Evolutionary conservation across 2,329 filamentous ascomycete genomes (phyloP).

Genomic region (Parastagonospora avenae): DNA sequence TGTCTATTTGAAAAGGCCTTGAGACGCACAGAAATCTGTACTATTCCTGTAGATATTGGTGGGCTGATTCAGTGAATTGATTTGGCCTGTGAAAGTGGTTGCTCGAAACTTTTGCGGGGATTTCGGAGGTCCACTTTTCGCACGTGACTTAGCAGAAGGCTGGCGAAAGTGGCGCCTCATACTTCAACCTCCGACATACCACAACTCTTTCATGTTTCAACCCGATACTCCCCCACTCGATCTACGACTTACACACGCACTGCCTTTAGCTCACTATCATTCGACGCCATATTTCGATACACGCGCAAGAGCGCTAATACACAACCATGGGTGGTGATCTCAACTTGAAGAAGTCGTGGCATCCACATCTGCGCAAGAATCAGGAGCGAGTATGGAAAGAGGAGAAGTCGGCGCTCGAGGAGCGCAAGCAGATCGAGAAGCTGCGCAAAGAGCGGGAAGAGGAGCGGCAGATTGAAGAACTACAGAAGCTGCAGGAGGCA

Average conservation of each 20-base stretch:
- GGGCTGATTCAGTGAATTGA: no score
- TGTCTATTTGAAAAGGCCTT: background rate
- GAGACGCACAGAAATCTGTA: no score
- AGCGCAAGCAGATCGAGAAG: constrained; percentile 91
- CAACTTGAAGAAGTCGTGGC: constrained; percentile 88
- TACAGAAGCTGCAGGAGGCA: constrained; percentile 86
- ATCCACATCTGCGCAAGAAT: constrained; percentile 88
- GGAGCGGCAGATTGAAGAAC: constrained; percentile 88
- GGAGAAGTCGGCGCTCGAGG: constrained; percentile 88
- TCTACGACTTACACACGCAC: background rate
- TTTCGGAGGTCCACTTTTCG: constrained; percentile 27
- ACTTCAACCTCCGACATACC: background rate
- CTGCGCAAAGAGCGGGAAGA: constrained; percentile 92
- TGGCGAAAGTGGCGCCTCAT: constrained; percentile 10
- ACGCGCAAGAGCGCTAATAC: constrained; percentile 2
- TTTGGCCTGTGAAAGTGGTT: constrained; percentile 6
- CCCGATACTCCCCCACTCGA: background rate
- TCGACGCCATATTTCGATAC: background rate
- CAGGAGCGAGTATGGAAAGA: constrained; percentile 89
- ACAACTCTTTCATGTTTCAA: no score
- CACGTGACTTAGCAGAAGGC: constrained; percentile 9
- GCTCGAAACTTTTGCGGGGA: constrained; percentile 33
- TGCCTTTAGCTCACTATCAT: background rate
- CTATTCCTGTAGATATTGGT: background rate
- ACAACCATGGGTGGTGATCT: constrained; percentile 89